These are phyloP conservation scores for Amanita subjunquillea DNA, from an alignment of 768 basidiomycete genomes.

Conservation along the genomic window DNA sequence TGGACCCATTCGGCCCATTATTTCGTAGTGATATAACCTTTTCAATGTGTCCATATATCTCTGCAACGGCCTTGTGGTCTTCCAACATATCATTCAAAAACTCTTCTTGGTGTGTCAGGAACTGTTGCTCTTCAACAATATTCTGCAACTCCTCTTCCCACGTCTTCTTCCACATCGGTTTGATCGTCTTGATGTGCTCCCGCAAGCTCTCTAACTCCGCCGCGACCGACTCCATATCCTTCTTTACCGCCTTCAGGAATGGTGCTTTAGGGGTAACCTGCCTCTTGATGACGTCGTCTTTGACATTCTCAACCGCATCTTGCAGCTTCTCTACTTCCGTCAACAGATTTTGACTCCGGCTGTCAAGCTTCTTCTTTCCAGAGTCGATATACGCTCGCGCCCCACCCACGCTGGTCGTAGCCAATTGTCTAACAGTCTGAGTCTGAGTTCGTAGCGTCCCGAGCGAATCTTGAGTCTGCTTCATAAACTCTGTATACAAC, in stretches of 20 bases:
- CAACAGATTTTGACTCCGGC: conserved; percentile 79
- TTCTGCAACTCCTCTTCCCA: conserved; percentile 96
- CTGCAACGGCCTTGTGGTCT: conserved; percentile 82
- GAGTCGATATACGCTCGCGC: conserved; percentile 82
- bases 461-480: conserved; percentile 81
- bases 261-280: conserved; percentile 75
- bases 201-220: conserved; percentile 67
- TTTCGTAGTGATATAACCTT: conserved; percentile 72
- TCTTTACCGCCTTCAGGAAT: conserved; percentile 60
- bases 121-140: conserved; percentile 95
- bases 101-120: conserved; percentile 88
- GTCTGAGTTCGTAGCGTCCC: conserved; percentile 74
- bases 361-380: conserved; percentile 87
- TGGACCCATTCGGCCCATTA: conserved; percentile 27
- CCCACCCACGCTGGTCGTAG: conserved; percentile 73
- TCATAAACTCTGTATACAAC: conserved; percentile 89
- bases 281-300: conserved; percentile 85
- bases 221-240: conserved; percentile 57
- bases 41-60: conserved; percentile 86
- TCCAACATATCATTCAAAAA: conserved; percentile 81
- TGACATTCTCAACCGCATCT: conserved; percentile 81
- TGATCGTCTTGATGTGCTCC: conserved; percentile 80
- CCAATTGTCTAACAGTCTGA: conserved; percentile 78
- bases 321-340: conserved; percentile 91
- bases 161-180: conserved; percentile 98